These are phyloP conservation scores for Penicillium parvum DNA, from an alignment of 495 filamentous ascomycete genomes.

Conservation along the genomic window DNA sequence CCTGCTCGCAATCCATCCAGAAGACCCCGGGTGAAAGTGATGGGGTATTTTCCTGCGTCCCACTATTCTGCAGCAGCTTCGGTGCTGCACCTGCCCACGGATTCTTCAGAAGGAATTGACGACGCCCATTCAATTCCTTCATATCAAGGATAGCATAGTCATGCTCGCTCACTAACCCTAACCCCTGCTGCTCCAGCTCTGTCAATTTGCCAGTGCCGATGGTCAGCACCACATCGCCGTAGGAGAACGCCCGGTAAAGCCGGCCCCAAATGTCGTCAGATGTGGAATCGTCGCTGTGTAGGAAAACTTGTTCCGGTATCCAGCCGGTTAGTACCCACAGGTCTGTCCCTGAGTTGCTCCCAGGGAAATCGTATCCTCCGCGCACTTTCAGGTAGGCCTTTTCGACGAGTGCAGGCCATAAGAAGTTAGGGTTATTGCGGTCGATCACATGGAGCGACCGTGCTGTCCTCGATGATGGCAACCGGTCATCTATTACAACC, in stretches of 20 bases:
- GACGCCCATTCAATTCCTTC: constrained; percentile 57
- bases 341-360: constrained; percentile 96
- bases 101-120: constrained; percentile 82
- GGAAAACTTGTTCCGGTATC: constrained; percentile 93
- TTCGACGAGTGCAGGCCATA: constrained; percentile 94
- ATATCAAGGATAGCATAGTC: constrained; percentile 90
- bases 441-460: constrained; percentile 85
- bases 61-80: constrained; percentile 10
- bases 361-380: constrained; percentile 96
- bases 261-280: constrained; percentile 70
- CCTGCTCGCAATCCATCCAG: constrained; percentile 84
- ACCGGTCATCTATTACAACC: constrained; percentile 86
- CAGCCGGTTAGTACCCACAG: constrained; percentile 87
- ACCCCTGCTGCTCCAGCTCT: constrained; percentile 63
- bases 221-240: constrained; percentile 81
- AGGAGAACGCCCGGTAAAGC: constrained; percentile 67
- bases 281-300: constrained; percentile 78
- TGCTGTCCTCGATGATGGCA: constrained; percentile 70
- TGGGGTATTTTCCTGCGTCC: constrained; percentile 6
- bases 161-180: constrained; percentile 85
- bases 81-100: constrained; percentile 77
- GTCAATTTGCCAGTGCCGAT: constrained; percentile 83
- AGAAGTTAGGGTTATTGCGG: constrained; percentile 64
- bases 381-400: constrained; percentile 97
- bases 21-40: constrained; percentile 64